phyloP scores from a whole-genome alignment of 768 basidiomycete genomes.

The Galerina sulciceps region DNA sequence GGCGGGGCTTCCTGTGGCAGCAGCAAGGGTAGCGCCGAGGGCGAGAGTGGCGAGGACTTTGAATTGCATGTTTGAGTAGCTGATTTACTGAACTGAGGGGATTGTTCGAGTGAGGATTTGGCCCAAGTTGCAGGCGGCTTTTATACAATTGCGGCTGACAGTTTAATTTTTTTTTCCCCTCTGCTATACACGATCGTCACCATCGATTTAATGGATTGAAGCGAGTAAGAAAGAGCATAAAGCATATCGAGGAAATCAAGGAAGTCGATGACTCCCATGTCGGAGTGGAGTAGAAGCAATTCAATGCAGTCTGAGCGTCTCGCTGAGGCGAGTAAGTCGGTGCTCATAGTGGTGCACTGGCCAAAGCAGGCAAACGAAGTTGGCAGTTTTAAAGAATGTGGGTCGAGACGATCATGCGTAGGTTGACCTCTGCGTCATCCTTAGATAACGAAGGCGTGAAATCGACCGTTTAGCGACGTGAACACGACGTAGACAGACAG shows the following conservation, averaged over 20 bases:
- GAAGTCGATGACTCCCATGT: background rate
- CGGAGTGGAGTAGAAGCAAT: background rate
- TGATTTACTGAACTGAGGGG: background rate
- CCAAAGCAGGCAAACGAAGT: too few relatives aligned
- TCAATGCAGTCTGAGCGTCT: background rate
- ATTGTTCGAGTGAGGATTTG: slow-evolving; percentile 13
- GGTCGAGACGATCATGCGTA: too few relatives aligned
- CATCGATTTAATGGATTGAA: too few relatives aligned
- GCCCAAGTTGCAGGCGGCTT: background rate
- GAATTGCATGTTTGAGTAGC: slow-evolving; percentile 18
- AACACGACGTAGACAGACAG: too few relatives aligned
- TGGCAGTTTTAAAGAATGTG: too few relatives aligned
- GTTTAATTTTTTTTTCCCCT: background rate
- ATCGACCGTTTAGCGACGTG: too few relatives aligned
- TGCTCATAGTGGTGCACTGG: background rate
- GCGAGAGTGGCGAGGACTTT: slow-evolving; percentile 11
- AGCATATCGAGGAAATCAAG: too few relatives aligned
- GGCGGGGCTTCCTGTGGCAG: slow-evolving; percentile 16
- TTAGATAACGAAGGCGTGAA: too few relatives aligned
- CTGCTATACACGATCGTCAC: too few relatives aligned
- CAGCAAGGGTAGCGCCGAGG: slow-evolving; percentile 17
- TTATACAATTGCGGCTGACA: background rate
- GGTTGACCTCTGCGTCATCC: too few relatives aligned
- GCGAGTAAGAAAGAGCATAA: background rate
- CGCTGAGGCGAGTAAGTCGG: too few relatives aligned